These are phyloP conservation scores for Cenchrus purpureus DNA, from an alignment of 176 grass and related monocot species.

Conservation along the genomic window DNA sequence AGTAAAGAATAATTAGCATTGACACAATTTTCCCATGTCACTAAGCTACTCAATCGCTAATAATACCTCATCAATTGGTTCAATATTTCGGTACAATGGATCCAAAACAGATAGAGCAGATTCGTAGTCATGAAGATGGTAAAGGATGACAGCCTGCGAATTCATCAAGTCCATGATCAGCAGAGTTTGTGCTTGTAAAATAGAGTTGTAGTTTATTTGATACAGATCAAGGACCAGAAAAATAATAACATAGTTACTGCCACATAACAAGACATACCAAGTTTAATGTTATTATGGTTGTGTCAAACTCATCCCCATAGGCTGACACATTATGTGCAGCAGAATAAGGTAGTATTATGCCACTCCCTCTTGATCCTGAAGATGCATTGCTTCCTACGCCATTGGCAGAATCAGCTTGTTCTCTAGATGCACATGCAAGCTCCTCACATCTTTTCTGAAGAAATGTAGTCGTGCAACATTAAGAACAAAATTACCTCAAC, in stretches of 20 bases:
- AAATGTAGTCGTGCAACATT: constrained; percentile 40
- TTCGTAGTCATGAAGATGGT: constrained; percentile 79
- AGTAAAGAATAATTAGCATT: constrained; percentile 36
- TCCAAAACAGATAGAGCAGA: constrained; percentile 70
- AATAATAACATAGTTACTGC: constrained; percentile 25
- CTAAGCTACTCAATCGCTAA: constrained; percentile 14
- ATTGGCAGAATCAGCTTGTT: constrained; percentile 72
- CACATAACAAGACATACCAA: constrained; percentile 62
- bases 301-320: constrained; percentile 84
- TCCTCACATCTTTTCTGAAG: constrained; percentile 84
- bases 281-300: constrained; percentile 82
- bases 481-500: constrained; percentile 30
- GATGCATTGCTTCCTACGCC: constrained; percentile 46
- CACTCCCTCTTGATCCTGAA: constrained; percentile 60
- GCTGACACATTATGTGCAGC: constrained; percentile 55
- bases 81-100: constrained; percentile 74
- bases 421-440: constrained; percentile 66
- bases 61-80: constrained; percentile 89
- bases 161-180: constrained; percentile 25
- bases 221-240: constrained; percentile 28
- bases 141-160: constrained; percentile 84
- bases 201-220: constrained; percentile 21
- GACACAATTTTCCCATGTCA: constrained; percentile 6
- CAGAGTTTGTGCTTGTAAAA: constrained; percentile 20
- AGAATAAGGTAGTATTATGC: constrained; percentile 60